Percentiles rank a stretch among this genome's conserved stretches.
These are phyloP conservation scores for Byssochlamys sp. DNA, from an alignment of 2,329 filamentous ascomycete genomes.

Conservation along the genomic window DNA sequence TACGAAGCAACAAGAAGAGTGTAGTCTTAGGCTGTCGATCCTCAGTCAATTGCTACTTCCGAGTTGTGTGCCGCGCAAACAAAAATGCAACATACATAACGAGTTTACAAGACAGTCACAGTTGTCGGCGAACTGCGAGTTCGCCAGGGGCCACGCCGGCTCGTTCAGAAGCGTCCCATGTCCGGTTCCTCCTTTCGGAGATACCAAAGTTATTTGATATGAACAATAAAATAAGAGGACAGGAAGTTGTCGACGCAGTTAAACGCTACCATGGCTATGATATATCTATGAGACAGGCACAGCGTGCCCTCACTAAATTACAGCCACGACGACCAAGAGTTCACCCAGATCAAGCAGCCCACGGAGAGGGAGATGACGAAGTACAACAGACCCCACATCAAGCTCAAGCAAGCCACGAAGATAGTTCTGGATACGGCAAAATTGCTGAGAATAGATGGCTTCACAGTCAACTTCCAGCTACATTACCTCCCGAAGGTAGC, in stretches of 20 bases:
- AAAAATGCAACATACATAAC: conserved; percentile 33
- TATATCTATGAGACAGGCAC: conserved; percentile 31
- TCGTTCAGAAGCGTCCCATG: conserved; percentile 32
- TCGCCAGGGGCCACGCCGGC: conserved; percentile 24
- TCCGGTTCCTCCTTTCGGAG: conserved; percentile 28
- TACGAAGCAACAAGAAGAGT: conserved; percentile 33
- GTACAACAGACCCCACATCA: not conserved
- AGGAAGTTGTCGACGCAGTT: conserved; percentile 32
- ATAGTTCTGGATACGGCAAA: conserved; percentile 17
- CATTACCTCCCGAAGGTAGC: conserved; percentile 17
- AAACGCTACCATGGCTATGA: conserved; percentile 34
- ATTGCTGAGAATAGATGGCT: conserved; percentile 25
- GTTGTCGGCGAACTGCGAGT: conserved; percentile 22
- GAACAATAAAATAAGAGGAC: conserved; percentile 25
- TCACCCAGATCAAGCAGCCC: conserved; percentile 1
- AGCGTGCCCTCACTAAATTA: conserved; percentile 27
- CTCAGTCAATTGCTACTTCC: conserved; percentile 29
- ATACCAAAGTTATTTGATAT: conserved; percentile 33
- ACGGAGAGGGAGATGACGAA: not conserved
- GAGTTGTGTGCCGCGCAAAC: conserved; percentile 32
- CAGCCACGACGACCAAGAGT: conserved; percentile 19
- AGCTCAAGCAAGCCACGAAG: conserved; percentile 13
- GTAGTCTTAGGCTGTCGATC: conserved; percentile 34
- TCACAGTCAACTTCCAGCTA: conserved; percentile 17
- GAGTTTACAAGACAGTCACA: conserved; percentile 30